These are phyloP conservation scores for Acrocalymma vagum DNA, from an alignment of 2,329 filamentous ascomycete species.

Conservation along the genomic window DNA sequence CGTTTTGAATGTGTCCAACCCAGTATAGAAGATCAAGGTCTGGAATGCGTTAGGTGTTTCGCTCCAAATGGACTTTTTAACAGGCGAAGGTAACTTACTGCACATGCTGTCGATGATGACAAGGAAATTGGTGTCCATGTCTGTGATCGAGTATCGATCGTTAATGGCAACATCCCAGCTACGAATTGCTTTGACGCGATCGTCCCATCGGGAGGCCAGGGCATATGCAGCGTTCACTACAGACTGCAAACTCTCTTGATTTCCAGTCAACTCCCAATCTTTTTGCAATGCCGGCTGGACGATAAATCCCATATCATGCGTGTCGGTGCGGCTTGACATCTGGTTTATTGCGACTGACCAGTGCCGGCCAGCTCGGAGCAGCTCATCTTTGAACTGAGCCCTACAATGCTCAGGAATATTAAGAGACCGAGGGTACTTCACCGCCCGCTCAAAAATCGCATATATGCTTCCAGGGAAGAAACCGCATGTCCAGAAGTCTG, in stretches of 20 bases:
- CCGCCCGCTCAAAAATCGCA: slow-evolving; percentile 38
- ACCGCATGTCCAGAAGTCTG: slow-evolving; percentile 47
- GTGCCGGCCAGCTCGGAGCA: slow-evolving; percentile 37
- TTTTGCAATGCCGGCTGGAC: slow-evolving; percentile 57
- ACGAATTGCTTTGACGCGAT: slow-evolving; percentile 54
- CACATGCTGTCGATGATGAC: slow-evolving; percentile 57
- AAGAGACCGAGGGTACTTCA: slow-evolving; percentile 37
- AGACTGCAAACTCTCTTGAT: slow-evolving; percentile 48
- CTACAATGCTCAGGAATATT: slow-evolving; percentile 25
- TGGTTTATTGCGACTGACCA: slow-evolving; percentile 41
- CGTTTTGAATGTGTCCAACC: slow-evolving; percentile 38
- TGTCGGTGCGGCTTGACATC: slow-evolving; percentile 55
- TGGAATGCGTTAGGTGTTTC: slow-evolving; percentile 8
- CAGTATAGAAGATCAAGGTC: slow-evolving; percentile 52
- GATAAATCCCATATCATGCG: slow-evolving; percentile 65
- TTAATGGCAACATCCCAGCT: slow-evolving; percentile 58
- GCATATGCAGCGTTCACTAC: slow-evolving; percentile 56
- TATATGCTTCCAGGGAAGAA: slow-evolving; percentile 48
- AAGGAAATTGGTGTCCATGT: slow-evolving; percentile 47
- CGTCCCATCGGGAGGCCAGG: slow-evolving; percentile 54
- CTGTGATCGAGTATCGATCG: slow-evolving; percentile 45
- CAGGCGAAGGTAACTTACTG: slow-evolving; percentile 27
- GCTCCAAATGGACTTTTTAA: not conserved
- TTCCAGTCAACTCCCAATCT: slow-evolving; percentile 58
- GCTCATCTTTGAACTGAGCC: slow-evolving; percentile 27